Percentiles rank a stretch among this genome's conserved stretches.
These are phyloP conservation scores for Tetradesmus lagerheimii DNA, from an alignment of 139 green algal species.

Conservation along the genomic window DNA sequence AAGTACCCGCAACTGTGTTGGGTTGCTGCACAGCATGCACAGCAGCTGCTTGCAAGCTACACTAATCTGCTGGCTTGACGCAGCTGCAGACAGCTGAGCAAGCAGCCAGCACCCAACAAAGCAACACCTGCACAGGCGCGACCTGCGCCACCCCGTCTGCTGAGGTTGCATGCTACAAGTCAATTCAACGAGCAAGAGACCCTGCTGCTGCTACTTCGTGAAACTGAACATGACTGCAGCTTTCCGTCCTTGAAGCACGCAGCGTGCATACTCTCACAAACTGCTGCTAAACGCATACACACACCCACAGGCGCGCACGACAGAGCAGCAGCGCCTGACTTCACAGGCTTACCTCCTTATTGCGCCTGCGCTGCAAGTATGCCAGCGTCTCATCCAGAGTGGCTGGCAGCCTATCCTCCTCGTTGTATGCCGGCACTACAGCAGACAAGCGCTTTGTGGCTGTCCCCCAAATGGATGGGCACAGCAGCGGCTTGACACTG, in stretches of 20 bases:
- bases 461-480: conserved; percentile 75
- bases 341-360: conserved; percentile 44
- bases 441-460: conserved; percentile 83
- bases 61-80: no score
- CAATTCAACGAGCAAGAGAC: no score
- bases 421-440: conserved; percentile 96
- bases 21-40: no score
- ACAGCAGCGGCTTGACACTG: conserved; percentile 55
- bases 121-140: not conserved
- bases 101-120: not conserved
- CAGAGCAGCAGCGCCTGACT: not conserved
- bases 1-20: no score
- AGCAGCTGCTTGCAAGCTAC: no score
- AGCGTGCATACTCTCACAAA: not conserved
- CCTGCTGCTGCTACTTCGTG: not conserved
- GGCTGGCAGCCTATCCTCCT: conserved; percentile 84
- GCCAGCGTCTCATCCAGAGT: conserved; percentile 89
- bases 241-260: not conserved
- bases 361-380: conserved; percentile 77
- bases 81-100: not conserved
- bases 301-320: not conserved
- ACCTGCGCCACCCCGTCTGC: not conserved
- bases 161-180: no score
- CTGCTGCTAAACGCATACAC: not conserved
- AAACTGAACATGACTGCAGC: not conserved